phyloP scores from a whole-genome alignment of 2,329 filamentous ascomycete species.

The Cytospora leucostoma region DNA sequence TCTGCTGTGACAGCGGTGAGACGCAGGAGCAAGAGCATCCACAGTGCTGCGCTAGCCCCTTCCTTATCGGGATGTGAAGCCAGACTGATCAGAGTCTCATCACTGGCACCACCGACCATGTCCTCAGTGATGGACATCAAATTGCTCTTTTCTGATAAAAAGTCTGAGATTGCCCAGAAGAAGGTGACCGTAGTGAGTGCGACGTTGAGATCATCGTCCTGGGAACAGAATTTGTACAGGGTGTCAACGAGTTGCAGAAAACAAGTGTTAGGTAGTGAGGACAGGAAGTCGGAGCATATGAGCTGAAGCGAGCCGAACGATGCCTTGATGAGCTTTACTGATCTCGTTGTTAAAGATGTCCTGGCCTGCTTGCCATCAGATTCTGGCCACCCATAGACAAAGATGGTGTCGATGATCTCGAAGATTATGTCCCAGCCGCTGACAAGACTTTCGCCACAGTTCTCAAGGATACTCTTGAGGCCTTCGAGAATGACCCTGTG shows the following conservation, averaged over 20 bases:
- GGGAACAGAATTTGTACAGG: constrained; percentile 84
- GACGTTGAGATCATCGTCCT: constrained; percentile 91
- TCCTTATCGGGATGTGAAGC: constrained; percentile 60
- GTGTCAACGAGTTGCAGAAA: constrained; percentile 81
- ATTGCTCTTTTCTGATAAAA: constrained; percentile 64
- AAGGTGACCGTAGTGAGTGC: constrained; percentile 93
- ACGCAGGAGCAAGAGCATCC: constrained; percentile 74
- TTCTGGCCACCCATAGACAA: constrained; percentile 50
- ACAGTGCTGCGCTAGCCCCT: constrained; percentile 70
- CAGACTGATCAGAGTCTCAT: constrained; percentile 57
- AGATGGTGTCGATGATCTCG: constrained; percentile 80
- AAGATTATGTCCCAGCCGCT: constrained; percentile 87
- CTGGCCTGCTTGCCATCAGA: constrained; percentile 38
- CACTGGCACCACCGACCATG: constrained; percentile 56
- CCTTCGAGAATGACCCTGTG: constrained; percentile 79
- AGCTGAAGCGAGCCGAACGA: constrained; percentile 90
- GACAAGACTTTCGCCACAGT: constrained; percentile 80
- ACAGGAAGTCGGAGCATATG: constrained; percentile 91
- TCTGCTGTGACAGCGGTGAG: constrained; percentile 73
- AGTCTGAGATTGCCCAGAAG: constrained; percentile 94
- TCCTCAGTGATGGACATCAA: constrained; percentile 60
- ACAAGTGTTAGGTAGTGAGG: constrained; percentile 69
- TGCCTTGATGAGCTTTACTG: constrained; percentile 76
- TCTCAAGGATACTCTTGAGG: constrained; percentile 79
- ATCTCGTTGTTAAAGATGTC: constrained; percentile 54